Percentiles rank a stretch among this genome's conserved stretches.
These are phyloP conservation scores for Epichloe sp. DNA, from an alignment of 2,329 filamentous ascomycete genomes.

Conservation along the genomic window DNA sequence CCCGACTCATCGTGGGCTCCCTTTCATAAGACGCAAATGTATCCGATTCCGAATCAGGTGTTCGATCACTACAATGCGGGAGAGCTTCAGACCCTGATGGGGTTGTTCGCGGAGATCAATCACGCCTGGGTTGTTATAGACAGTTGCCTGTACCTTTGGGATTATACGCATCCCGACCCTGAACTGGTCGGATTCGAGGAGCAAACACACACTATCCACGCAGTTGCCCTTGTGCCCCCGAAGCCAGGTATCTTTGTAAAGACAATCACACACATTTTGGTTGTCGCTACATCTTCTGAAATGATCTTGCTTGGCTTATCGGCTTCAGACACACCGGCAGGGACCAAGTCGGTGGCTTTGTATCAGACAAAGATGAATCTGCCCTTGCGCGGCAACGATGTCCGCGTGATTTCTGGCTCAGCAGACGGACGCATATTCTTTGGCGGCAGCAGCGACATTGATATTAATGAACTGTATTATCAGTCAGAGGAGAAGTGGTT, in stretches of 20 bases:
- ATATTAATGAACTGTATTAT: conserved; percentile 89
- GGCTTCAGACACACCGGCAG: conserved; percentile 51
- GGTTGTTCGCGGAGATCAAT: conserved; percentile 84
- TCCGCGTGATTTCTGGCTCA: conserved; percentile 68
- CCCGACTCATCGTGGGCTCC: conserved; percentile 65
- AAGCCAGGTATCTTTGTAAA: conserved; percentile 77
- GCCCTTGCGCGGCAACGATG: conserved; percentile 60
- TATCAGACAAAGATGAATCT: conserved; percentile 84
- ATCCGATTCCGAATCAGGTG: conserved; percentile 81
- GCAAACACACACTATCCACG: conserved; percentile 73
- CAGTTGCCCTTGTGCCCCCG: conserved; percentile 81
- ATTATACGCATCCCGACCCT: conserved; percentile 86
- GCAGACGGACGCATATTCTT: conserved; percentile 89
- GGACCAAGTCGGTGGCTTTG: conserved; percentile 59
- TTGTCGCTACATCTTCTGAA: conserved; percentile 75
- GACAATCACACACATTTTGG: conserved; percentile 75
- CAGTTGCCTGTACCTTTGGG: conserved; percentile 93
- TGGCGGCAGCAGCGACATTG: conserved; percentile 64
- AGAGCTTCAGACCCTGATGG: conserved; percentile 84
- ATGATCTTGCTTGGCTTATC: conserved; percentile 80
- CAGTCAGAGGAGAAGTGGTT: conserved; percentile 98
- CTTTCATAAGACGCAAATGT: conserved; percentile 75
- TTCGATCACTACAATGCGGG: conserved; percentile 86
- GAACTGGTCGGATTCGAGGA: conserved; percentile 89
- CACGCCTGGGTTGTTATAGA: conserved; percentile 95